A percentile compares a stretch with the other conserved stretches of the same genome.
Conservation (phyloP, 352 stramenopile genomes). For the Pythium utonaiense region DNA sequence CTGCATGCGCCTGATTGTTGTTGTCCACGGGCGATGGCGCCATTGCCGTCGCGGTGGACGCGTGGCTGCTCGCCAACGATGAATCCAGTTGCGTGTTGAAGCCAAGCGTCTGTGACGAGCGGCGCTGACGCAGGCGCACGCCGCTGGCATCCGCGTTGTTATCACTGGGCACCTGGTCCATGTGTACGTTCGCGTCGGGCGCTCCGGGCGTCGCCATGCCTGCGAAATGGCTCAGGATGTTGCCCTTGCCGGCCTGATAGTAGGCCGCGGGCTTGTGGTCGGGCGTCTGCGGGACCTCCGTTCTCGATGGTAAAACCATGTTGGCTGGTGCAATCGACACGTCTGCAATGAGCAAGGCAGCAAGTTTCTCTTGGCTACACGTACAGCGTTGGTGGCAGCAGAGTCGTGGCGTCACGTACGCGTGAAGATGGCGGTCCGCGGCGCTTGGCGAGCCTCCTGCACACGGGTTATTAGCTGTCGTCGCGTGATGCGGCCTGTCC, state of each 20-base stretch:
- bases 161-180: not conserved
- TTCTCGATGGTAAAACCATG: constrained; percentile 24
- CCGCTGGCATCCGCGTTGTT: not conserved
- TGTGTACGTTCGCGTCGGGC: not conserved
- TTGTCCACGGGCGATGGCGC: constrained; percentile 15
- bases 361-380: not conserved
- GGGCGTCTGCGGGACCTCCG: constrained; percentile 18
- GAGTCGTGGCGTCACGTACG: not conserved
- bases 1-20: constrained; percentile 6
- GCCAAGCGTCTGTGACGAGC: not conserved
- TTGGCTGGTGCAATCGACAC: constrained; percentile 5
- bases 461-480: too few species aligned
- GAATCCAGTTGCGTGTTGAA: not conserved
- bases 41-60: constrained; percentile 18
- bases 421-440: not conserved
- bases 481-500: not conserved
- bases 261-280: constrained; percentile 15
- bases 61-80: constrained; percentile 12
- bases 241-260: constrained; percentile 54
- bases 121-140: constrained; percentile 9
- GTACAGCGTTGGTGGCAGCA: not conserved
- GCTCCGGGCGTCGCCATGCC: constrained; percentile 40
- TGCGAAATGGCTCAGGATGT: constrained; percentile 63
- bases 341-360: not conserved
- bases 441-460: not conserved